Percentiles rank a stretch among this genome's conserved stretches.
These are phyloP conservation scores for Russula virescens DNA, from an alignment of 768 basidiomycete genomes.

Conservation along the genomic window DNA sequence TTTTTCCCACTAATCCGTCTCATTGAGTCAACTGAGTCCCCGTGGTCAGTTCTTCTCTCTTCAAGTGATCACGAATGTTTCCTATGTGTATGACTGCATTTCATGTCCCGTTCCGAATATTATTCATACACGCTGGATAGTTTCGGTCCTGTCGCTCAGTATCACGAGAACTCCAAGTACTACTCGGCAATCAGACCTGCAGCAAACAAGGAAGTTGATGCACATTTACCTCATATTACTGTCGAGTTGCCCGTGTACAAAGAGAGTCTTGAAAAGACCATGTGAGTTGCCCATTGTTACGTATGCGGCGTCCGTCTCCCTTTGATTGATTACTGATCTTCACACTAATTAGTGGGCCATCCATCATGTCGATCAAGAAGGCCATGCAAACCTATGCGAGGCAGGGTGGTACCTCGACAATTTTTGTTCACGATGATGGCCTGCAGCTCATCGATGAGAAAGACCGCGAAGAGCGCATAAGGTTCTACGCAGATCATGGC, in stretches of 20 bases:
- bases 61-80: slow-evolving; percentile 58
- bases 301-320: not conserved
- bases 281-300: slow-evolving; percentile 44
- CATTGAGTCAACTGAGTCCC: not conserved
- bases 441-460: slow-evolving; percentile 58
- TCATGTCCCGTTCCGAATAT: not conserved
- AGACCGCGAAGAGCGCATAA: slow-evolving; percentile 60
- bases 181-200: slow-evolving; percentile 67
- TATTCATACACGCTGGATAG: slow-evolving; percentile 32
- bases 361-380: slow-evolving; percentile 71
- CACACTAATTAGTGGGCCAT: slow-evolving; percentile 47
- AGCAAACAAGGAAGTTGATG: slow-evolving; percentile 57
- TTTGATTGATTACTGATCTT: not conserved
- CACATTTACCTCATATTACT: slow-evolving; percentile 65
- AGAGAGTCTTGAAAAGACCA: slow-evolving; percentile 74
- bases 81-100: slow-evolving; percentile 49
- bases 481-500: slow-evolving; percentile 70
- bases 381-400: slow-evolving; percentile 89
- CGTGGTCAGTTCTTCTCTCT: slow-evolving; percentile 60
- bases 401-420: slow-evolving; percentile 78
- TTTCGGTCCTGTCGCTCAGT: slow-evolving; percentile 80
- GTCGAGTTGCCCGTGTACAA: slow-evolving; percentile 88
- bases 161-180: slow-evolving; percentile 77
- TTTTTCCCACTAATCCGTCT: not conserved
- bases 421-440: slow-evolving; percentile 82